Evolutionary conservation across 306 rosid species (phyloP).

Genomic region (Alnus rubra): DNA sequence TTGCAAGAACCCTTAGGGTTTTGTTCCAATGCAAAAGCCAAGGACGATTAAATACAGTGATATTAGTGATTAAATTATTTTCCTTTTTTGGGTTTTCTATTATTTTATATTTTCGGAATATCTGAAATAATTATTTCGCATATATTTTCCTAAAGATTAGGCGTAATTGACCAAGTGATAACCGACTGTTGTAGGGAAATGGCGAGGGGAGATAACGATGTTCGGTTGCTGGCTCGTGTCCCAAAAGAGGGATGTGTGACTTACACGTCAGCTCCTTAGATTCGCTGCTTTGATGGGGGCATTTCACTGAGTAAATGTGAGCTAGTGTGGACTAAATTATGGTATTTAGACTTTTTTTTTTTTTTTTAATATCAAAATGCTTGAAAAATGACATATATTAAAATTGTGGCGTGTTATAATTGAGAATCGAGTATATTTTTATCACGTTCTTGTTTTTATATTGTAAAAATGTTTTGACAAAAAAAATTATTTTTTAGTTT

Average conservation of each 20-base stretch:
- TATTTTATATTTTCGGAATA: slow-evolving; percentile 20
- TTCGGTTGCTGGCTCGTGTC: background rate
- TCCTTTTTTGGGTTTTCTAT: background rate
- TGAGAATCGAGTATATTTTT: no score
- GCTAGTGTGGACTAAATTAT: no score
- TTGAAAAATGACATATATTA: no score
- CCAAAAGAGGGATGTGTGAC: slow-evolving; percentile 5
- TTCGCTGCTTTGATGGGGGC: background rate
- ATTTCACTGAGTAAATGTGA: no score
- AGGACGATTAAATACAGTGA: slow-evolving; percentile 63
- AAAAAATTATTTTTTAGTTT: no score
- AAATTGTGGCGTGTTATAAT: no score
- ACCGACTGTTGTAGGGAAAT: slow-evolving; percentile 34
- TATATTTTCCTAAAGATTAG: slow-evolving; percentile 33
- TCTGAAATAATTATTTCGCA: slow-evolving; percentile 21
- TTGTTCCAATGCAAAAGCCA: slow-evolving; percentile 47
- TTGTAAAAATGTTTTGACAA: no score
- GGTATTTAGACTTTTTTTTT: no score
- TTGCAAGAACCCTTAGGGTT: slow-evolving; percentile 92
- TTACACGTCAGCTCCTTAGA: slow-evolving; percentile 27
- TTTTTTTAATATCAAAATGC: no score
- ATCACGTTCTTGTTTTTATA: no score
- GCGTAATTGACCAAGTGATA: slow-evolving; percentile 65
- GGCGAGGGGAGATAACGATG: slow-evolving; percentile 1
- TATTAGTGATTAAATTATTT: slow-evolving; percentile 8